A percentile compares a stretch with the other conserved stretches of the same genome.
Evolutionary conservation across 1,284 basidiomycete species (phyloP).

Genomic region (Laetiporus sulphureus): DNA sequence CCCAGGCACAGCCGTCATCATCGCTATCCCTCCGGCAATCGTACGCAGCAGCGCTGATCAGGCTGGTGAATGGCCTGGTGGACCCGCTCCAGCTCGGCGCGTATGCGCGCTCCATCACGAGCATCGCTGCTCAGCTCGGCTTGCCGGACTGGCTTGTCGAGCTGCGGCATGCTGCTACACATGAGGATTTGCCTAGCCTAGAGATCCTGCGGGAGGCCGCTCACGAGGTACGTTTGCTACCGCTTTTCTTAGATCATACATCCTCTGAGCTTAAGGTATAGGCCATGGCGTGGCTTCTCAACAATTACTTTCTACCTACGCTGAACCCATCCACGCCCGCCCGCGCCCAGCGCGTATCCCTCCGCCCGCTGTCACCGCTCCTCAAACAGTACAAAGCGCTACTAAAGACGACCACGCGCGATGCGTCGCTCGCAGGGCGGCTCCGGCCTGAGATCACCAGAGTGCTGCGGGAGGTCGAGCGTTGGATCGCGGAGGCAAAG

Average conservation of each 20-base stretch:
- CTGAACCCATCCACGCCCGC: constrained; percentile 48
- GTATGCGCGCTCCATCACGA: constrained; percentile 86
- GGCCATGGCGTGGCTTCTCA: constrained; percentile 75
- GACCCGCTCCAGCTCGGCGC: constrained; percentile 87
- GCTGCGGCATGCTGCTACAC: constrained; percentile 90
- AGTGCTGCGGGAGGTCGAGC: constrained; percentile 50
- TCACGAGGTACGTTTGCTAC: constrained; percentile 44
- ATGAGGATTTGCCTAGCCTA: constrained; percentile 90
- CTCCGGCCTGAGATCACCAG: constrained; percentile 44
- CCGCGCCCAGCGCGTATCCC: constrained; percentile 14
- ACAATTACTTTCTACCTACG: constrained; percentile 74
- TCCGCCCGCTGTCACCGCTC: constrained; percentile 50
- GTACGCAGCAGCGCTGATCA: constrained; percentile 75
- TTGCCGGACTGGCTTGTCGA: constrained; percentile 92
- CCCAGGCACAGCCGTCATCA: constrained; percentile 24
- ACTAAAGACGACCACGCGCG: constrained; percentile 53
- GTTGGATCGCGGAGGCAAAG: constrained; percentile 71
- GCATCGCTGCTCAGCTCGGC: constrained; percentile 81
- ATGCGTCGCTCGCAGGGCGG: constrained; percentile 49
- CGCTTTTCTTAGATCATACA: constrained; percentile 8
- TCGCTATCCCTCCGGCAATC: constrained; percentile 51
- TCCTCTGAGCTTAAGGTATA: constrained; percentile 21
- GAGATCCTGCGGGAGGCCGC: constrained; percentile 74
- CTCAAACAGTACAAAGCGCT: constrained; percentile 65
- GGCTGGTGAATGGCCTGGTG: constrained; percentile 92